Evolutionary conservation across 768 basidiomycete species (phyloP).

Genomic region (Amanita rubescens): DNA sequence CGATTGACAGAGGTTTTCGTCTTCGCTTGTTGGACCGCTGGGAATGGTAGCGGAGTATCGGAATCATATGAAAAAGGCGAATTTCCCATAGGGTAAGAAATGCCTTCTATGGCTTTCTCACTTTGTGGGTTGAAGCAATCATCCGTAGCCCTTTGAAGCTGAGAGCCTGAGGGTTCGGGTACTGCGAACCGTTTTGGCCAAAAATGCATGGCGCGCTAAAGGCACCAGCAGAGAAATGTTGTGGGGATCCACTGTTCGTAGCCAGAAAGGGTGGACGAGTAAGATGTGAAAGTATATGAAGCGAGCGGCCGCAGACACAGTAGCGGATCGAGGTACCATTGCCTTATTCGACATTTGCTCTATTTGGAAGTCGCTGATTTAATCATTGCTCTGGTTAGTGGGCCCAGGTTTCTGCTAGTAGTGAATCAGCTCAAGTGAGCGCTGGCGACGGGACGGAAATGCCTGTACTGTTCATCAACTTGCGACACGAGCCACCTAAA

Average conservation of each 20-base stretch:
- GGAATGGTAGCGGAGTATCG: background rate
- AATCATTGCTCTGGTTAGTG: constrained; percentile 1
- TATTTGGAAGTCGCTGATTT: background rate
- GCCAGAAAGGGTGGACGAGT: background rate
- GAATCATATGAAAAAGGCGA: background rate
- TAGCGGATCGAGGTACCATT: constrained; percentile 4
- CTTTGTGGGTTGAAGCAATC: background rate
- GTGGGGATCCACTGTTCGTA: background rate
- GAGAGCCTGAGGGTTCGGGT: background rate
- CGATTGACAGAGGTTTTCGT: background rate
- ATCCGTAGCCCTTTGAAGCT: background rate
- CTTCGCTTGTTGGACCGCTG: background rate
- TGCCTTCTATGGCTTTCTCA: background rate
- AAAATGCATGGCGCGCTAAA: background rate
- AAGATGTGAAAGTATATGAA: background rate
- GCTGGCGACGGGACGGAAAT: too few species aligned
- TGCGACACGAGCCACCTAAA: too few species aligned
- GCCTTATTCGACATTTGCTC: background rate
- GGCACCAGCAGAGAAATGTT: background rate
- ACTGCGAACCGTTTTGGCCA: background rate
- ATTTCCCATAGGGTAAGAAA: background rate
- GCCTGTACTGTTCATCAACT: too few species aligned
- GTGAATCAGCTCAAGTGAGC: too few species aligned
- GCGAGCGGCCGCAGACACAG: background rate
- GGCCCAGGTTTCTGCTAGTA: too few species aligned